These are phyloP conservation scores for Yamadazyma taylorii DNA, from an alignment of 1,139 yeast genomes.

Conservation along the genomic window DNA sequence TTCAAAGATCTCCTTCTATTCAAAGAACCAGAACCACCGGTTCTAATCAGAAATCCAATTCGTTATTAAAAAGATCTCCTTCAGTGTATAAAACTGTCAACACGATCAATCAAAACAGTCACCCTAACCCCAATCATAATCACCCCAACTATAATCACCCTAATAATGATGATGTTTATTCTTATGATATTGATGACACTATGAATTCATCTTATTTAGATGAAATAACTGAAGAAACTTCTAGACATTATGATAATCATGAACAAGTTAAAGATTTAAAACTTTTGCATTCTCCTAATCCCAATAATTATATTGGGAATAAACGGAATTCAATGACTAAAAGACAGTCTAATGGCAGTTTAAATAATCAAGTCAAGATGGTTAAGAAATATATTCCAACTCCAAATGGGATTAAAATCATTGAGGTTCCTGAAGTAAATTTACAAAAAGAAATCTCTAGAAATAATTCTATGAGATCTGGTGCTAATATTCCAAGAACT, in stretches of 20 bases:
- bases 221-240: slow-evolving; percentile 27
- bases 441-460: slow-evolving; percentile 41
- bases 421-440: slow-evolving; percentile 46
- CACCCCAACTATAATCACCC: slow-evolving; percentile 4
- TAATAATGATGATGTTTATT: slow-evolving; percentile 7
- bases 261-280: slow-evolving; percentile 28
- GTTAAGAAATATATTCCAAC: slow-evolving; percentile 51
- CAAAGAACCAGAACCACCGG: slow-evolving; percentile 6
- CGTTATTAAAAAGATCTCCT: slow-evolving; percentile 15
- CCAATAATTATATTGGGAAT: neutral
- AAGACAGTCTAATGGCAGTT: slow-evolving; percentile 5
- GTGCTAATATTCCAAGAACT: slow-evolving; percentile 26
- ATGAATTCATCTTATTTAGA: slow-evolving; percentile 31
- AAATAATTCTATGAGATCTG: slow-evolving; percentile 41
- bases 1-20: slow-evolving; percentile 17
- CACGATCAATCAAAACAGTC: too few relatives aligned
- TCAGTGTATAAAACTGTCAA: slow-evolving; percentile 19
- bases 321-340: neutral
- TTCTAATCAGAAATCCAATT: slow-evolving; percentile 8
- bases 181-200: slow-evolving; percentile 31
- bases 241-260: slow-evolving; percentile 22
- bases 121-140: too few relatives aligned
- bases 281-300: slow-evolving; percentile 17
- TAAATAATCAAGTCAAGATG: slow-evolving; percentile 29
- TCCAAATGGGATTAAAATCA: slow-evolving; percentile 47